phyloP scores from a whole-genome alignment of 441 rosid species.

The Syzygium syzygioides region DNA sequence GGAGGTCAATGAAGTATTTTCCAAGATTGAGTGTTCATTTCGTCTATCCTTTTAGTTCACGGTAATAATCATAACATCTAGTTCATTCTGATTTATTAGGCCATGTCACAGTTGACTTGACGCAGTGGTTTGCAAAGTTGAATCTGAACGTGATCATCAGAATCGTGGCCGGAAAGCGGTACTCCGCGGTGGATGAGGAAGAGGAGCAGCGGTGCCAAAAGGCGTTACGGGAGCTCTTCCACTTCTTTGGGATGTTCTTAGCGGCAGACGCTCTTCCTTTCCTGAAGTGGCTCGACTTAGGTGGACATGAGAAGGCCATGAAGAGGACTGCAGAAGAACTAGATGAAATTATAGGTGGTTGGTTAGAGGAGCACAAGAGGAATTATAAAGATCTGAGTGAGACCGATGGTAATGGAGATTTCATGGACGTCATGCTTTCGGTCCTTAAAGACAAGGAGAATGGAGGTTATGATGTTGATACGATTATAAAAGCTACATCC shows the following conservation, averaged over 20 bases:
- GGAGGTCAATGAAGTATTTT: background rate
- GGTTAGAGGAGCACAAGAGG: conserved; percentile 36
- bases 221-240: conserved; percentile 26
- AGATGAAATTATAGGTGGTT: conserved; percentile 21
- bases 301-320: conserved; percentile 49
- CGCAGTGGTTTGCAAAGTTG: conserved; percentile 29
- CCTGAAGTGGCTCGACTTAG: conserved; percentile 42
- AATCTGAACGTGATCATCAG: conserved; percentile 30
- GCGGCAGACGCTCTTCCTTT: conserved; percentile 38
- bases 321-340: conserved; percentile 26
- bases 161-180: conserved; percentile 35
- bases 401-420: conserved; percentile 11
- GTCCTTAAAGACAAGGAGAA: conserved; percentile 17
- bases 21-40: background rate
- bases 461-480: conserved; percentile 23
- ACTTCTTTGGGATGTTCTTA: conserved; percentile 18
- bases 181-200: conserved; percentile 3
- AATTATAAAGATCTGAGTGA: background rate
- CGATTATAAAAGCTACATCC: conserved; percentile 31
- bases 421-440: conserved; percentile 42
- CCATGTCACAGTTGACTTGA: conserved; percentile 24
- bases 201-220: conserved; percentile 19
- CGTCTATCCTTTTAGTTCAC: background rate
- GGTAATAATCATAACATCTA: background rate
- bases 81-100: background rate